These are phyloP conservation scores for Scenedesmus sp. DNA, from an alignment of 163 green algal genomes.

Conservation along the genomic window DNA sequence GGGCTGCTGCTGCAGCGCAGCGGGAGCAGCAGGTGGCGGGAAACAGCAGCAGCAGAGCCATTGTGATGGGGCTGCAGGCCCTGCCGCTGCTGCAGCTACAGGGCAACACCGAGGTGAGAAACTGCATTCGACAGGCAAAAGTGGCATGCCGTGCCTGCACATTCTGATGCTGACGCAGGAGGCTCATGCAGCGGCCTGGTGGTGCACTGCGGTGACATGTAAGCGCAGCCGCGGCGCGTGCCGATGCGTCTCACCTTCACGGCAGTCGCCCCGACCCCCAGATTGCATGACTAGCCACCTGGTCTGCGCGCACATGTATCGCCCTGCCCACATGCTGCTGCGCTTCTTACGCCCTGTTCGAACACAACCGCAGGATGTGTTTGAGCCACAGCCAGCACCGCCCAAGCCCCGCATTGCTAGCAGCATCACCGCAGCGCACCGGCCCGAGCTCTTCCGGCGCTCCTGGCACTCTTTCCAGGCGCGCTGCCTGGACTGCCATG, in stretches of 20 bases:
- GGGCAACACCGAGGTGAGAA: neutral
- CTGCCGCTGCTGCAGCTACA: conserved; percentile 2
- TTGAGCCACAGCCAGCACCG: neutral
- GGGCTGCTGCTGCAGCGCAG: neutral
- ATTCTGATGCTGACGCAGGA: neutral
- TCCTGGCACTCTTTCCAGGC: neutral
- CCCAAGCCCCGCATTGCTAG: neutral
- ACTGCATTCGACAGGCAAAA: neutral
- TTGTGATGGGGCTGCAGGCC: neutral
- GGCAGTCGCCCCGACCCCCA: no score
- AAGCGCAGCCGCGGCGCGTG: no score
- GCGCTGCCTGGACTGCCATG: conserved; percentile 1
- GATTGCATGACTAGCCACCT: neutral
- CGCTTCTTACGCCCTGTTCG: neutral
- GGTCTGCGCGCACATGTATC: neutral
- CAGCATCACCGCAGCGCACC: conserved; percentile 1
- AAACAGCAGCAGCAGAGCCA: conserved; percentile 17
- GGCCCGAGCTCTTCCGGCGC: neutral
- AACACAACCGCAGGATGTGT: neutral
- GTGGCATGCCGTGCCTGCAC: neutral
- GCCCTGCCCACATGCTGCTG: neutral
- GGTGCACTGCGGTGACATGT: no score
- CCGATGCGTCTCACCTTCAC: no score
- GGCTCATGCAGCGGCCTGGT: no score
- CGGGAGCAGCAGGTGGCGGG: neutral